Evolutionary conservation across 2,329 filamentous ascomycete species (phyloP).

Genomic region (Pestalotiopsis sp.): DNA sequence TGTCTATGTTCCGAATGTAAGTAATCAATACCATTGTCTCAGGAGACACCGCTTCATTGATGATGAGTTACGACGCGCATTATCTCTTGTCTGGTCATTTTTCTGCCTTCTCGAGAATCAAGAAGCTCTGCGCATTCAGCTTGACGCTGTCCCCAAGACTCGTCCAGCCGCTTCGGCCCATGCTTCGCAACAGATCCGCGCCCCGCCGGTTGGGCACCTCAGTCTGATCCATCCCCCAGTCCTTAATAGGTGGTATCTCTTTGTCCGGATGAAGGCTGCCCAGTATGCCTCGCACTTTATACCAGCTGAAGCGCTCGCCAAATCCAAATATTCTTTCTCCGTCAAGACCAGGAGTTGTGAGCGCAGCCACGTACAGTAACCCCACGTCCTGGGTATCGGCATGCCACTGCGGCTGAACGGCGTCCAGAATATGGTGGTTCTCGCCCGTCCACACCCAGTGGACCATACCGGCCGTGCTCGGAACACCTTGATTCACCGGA

Average conservation of each 20-base stretch:
- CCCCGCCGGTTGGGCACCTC: constrained; percentile 1
- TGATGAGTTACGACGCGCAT: not conserved
- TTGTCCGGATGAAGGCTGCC: constrained; percentile 28
- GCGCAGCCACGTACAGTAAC: constrained; percentile 31
- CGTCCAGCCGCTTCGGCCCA: constrained; percentile 12
- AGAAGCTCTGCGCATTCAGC: constrained; percentile 24
- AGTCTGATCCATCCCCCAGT: not conserved
- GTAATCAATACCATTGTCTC: not conserved
- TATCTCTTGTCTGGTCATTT: not conserved
- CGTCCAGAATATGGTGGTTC: not conserved
- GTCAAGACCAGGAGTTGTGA: not conserved
- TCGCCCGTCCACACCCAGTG: constrained; percentile 30
- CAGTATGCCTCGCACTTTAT: constrained; percentile 1
- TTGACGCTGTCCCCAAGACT: constrained; percentile 23
- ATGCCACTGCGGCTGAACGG: constrained; percentile 32
- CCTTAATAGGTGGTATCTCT: constrained; percentile 21
- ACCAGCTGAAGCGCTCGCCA: constrained; percentile 7
- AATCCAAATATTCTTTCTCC: constrained; percentile 3
- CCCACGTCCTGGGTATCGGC: constrained; percentile 32
- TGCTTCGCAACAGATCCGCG: constrained; percentile 1
- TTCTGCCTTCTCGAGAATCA: constrained; percentile 1
- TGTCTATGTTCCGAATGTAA: not conserved
- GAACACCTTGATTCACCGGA: constrained; percentile 26
- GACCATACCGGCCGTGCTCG: constrained; percentile 36
- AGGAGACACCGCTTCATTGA: not conserved